Evolutionary conservation across 345 rosid genomes (phyloP).

Genomic region (Triadica sebifera): DNA sequence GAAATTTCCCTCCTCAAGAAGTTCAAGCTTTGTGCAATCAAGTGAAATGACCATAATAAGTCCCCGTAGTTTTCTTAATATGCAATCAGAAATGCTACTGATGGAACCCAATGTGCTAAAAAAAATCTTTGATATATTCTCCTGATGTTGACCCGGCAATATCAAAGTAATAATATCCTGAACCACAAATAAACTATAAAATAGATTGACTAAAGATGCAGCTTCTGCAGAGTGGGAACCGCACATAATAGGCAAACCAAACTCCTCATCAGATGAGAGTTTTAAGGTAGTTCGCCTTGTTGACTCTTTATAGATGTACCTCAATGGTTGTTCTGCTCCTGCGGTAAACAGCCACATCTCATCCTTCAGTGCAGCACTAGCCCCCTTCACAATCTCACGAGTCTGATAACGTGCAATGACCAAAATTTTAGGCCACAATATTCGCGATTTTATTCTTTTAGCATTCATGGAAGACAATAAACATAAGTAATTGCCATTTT

Average conservation of each 20-base stretch:
- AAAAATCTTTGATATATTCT: constrained; percentile 41
- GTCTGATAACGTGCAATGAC: constrained; percentile 45
- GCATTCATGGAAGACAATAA: constrained; percentile 4
- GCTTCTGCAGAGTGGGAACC: constrained; percentile 34
- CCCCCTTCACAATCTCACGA: constrained; percentile 62
- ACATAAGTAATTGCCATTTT: not conserved
- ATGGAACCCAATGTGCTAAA: constrained; percentile 70
- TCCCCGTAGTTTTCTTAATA: constrained; percentile 72
- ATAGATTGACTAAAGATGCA: constrained; percentile 32
- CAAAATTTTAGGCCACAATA: constrained; percentile 20
- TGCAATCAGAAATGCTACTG: constrained; percentile 60
- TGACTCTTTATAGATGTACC: constrained; percentile 35
- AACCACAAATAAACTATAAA: constrained; percentile 56
- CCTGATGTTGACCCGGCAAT: constrained; percentile 38
- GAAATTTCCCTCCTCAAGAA: constrained; percentile 56
- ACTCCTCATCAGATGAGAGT: constrained; percentile 36
- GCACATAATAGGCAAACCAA: constrained; percentile 27
- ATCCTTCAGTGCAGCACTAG: constrained; percentile 39
- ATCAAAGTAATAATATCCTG: constrained; percentile 47
- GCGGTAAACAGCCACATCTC: constrained; percentile 51
- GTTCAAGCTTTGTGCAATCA: constrained; percentile 77
- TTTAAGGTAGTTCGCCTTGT: constrained; percentile 13
- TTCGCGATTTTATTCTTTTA: not conserved
- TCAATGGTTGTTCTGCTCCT: constrained; percentile 36
- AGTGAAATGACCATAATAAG: constrained; percentile 62